Base-by-base conservation (phyloP, 192 early-diverging fungal genomes). In the Globomyces pollinis-pini region DNA sequence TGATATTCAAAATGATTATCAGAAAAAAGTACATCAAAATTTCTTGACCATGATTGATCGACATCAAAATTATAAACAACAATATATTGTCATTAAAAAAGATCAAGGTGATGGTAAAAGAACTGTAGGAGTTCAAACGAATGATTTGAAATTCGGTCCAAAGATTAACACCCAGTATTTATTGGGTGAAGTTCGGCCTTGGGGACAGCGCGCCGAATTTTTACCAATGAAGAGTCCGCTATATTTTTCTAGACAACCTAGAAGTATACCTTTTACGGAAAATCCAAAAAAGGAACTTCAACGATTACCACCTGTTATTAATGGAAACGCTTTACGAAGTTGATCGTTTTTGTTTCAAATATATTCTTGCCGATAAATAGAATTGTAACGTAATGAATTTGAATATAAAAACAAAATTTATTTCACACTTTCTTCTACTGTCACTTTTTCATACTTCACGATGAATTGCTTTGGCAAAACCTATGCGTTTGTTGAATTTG, bases 101-200 rank as follows among this genome's bases (percentile, higher is more conserved):
- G 35, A 36, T 36, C 13, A n/a, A 5, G 16, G 30, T 30, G 50
- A n/a, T 5, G 33, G 15, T 8, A 30, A 33, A 42, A 38, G 20
- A 24, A 66, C 44, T 4, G 43, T 59, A 8, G 51, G 52, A 3
- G 43, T 64, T 16, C 59, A 66, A 55, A 68, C 72, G n/a, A 21
- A 24, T 30, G 21, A 34, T 50, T 47, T 59, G 29, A 57, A 52
- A 13, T 65, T 58, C 38, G 66, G 41, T n/a, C 61, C 58, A 31
- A 18, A 44, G 20, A 52, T 43, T 8, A 61, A 62, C 23, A 57
- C 61, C 15, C 64, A 71, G 45, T 67, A 55, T 24, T 60, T 80
- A 0, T 61, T 80, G 24, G 62, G 64, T 13, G 78, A 80, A 39
- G 64, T 80, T 0, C 38, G 78, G 30, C 78, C 74, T 29, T 80